phyloP scores from a whole-genome alignment of 768 basidiomycete genomes.

The Pleurotus salmoneostramineus region DNA sequence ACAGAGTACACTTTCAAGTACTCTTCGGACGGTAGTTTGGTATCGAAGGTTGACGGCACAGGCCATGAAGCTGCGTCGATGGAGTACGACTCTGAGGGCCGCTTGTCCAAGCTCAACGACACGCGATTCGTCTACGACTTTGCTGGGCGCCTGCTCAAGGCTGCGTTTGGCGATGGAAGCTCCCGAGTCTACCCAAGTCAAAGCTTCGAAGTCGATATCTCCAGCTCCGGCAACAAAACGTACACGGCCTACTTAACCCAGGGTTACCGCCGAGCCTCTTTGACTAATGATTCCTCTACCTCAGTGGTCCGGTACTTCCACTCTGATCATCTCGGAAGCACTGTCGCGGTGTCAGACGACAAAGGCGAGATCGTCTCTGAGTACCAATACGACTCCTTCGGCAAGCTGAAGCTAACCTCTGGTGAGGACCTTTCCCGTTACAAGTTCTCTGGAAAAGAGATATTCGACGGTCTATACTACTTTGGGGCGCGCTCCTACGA shows the following conservation, averaged over 20 bases:
- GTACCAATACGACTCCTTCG: constrained; percentile 4
- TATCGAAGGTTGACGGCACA: not conserved
- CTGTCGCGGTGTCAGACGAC: not conserved
- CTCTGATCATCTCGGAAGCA: constrained; percentile 4
- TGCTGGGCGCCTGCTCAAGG: constrained; percentile 8
- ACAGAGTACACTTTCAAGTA: not conserved
- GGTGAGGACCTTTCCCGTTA: not conserved
- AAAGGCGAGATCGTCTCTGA: not conserved
- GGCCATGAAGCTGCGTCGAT: not conserved
- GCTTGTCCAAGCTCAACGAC: not conserved
- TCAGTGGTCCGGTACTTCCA: constrained; percentile 2
- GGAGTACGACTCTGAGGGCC: constrained; percentile 3
- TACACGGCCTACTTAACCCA: not conserved
- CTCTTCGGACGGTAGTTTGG: not conserved
- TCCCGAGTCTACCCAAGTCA: constrained; percentile 4
- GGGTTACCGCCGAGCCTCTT: constrained; percentile 1
- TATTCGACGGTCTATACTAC: constrained; percentile 3
- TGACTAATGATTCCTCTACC: not conserved
- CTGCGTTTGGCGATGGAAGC: not conserved
- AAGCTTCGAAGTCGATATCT: constrained; percentile 6
- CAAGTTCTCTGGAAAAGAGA: constrained; percentile 5
- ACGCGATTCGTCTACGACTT: constrained; percentile 10
- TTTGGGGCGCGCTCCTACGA: constrained; percentile 2
- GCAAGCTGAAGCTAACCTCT: not conserved
- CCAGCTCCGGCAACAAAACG: not conserved